phyloP scores from a whole-genome alignment of 2,329 filamentous ascomycete genomes.

The Domatiomyces globalis region DNA sequence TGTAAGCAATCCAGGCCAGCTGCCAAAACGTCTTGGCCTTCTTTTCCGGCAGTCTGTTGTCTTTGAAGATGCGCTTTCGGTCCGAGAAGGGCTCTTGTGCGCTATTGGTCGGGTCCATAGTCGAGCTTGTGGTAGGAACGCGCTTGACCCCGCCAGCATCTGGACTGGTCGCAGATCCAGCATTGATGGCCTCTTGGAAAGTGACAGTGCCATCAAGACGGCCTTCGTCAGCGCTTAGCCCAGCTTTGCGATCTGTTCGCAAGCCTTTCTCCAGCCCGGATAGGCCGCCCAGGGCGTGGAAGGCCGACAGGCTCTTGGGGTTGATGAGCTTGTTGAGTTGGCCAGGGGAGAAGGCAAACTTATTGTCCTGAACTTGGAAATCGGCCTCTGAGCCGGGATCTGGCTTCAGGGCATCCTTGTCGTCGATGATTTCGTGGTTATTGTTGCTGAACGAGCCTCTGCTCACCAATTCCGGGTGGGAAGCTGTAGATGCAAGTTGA shows the following conservation, averaged over 20 bases:
- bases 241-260: conserved; percentile 48
- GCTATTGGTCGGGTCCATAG: conserved; percentile 11
- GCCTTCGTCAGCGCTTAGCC: conserved; percentile 57
- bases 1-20: conserved; percentile 62
- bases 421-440: conserved; percentile 40
- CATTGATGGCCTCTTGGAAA: conserved; percentile 48
- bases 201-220: conserved; percentile 47
- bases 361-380: conserved; percentile 53
- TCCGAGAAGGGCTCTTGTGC: conserved; percentile 30
- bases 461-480: conserved; percentile 29
- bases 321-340: conserved; percentile 65
- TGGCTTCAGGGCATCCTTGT: conserved; percentile 49
- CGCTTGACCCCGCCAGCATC: conserved; percentile 11
- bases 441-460: conserved; percentile 19
- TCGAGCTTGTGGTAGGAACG: conserved; percentile 10
- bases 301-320: conserved; percentile 61
- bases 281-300: conserved; percentile 61
- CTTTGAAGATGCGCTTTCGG: conserved; percentile 54
- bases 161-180: conserved; percentile 12
- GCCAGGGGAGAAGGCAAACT: conserved; percentile 59
- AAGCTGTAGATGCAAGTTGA: conserved; percentile 33
- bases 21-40: conserved; percentile 52
- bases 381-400: conserved; percentile 59
- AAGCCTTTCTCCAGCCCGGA: conserved; percentile 60
- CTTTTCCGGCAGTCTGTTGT: conserved; percentile 51